Evolutionary conservation across 2,329 filamentous ascomycete species (phyloP), one percentile per base, ranked within the genome.

Genomic region (Sporothrix phasma): DNA sequence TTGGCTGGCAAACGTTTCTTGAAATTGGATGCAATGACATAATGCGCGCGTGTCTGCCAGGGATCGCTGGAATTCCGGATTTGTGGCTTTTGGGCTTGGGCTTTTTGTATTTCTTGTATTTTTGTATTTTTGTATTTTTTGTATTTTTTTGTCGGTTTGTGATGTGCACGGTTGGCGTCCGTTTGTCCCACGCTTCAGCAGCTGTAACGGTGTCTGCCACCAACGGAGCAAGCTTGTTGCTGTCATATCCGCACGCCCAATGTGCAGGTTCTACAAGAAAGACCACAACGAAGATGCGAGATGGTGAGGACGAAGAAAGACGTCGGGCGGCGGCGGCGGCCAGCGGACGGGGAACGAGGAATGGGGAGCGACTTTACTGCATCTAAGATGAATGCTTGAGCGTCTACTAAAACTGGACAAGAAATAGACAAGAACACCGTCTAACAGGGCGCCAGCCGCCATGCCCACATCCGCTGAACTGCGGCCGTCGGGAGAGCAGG

Each of bases 101-200:
- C n/a, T n/a, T n/a, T n/a, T n/a, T n/a, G n/a, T n/a, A n/a, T n/a
- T n/a, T n/a, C n/a, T n/a, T n/a, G n/a, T n/a, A n/a, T n/a, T n/a
- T n/a, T n/a, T n/a, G n/a, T n/a, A n/a, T n/a, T n/a, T n/a, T n/a
- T n/a, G n/a, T n/a, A n/a, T n/a, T n/a, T n/a, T n/a, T n/a, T n/a
- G n/a, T n/a, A n/a, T n/a, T n/a, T n/a, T n/a, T n/a, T n/a, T n/a
- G n/a, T n/a, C n/a, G n/a, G n/a, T 56, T 19, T 39, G 34, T 24
- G 46, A 49, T 49, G 13, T 49, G 19, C 31, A 3, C 37, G 15
- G 7, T 54, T 39, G 37, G 37, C 54, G 54, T 59, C 37, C 51
- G 39, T 34, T 59, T 59, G 54, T 59, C 37, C 54, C 54, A 59
- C 54, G 54, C 54, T 37, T 43, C 37, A 59, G 15, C 15, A 59